Evolutionary conservation across 164 flowering plant species (phyloP), one percentile per base, ranked within the genome.

Genomic region (Euptelea pleiosperma): DNA sequence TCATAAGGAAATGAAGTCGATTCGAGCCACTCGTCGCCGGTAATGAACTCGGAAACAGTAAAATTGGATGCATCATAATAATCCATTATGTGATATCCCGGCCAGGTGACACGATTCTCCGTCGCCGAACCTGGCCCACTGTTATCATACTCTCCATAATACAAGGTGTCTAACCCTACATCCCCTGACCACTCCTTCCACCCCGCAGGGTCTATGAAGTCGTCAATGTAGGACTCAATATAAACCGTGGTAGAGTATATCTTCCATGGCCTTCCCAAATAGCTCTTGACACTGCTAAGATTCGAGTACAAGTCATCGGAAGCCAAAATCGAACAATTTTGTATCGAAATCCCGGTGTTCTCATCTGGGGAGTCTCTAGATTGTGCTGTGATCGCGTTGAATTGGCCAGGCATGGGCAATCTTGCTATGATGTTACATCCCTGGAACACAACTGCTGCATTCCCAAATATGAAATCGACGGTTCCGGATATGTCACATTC

Each of bases 371-470:
- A 60, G 42, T 74, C 79, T 6, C 89, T 50, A 0, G 83, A 73
- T 31, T 86, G 90, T 0, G 96, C 92, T 2, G 92, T 81, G 50
- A 85, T 68, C 5, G 74, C 86, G 0, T 75, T 84, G 79, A 57
- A 75, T 54, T 88, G 93, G 15, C 81, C 78, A 0, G 76, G 79
- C 65, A 82, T 8, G 10, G 92, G 92, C 76, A 66, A 60, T 46
- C 72, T 73, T 18, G 85, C 74, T 0, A 82, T 49, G 3, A 85
- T 64, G 70, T 77, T 77, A 40, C 75, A 79, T 5, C 61, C 80
- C 50, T 88, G 96, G 70, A 88, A 69, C n/a, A 88, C 81, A 1
- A 69, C 96, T 0, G 89, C 87, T 2, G 96, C 96, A 36, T 81
- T 82, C 1, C 96, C 96, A 30, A 84, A 86, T n/a, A 88, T 78